phyloP scores from a whole-genome alignment of 1,284 basidiomycete species.

The Porogramme epimiltina region DNA sequence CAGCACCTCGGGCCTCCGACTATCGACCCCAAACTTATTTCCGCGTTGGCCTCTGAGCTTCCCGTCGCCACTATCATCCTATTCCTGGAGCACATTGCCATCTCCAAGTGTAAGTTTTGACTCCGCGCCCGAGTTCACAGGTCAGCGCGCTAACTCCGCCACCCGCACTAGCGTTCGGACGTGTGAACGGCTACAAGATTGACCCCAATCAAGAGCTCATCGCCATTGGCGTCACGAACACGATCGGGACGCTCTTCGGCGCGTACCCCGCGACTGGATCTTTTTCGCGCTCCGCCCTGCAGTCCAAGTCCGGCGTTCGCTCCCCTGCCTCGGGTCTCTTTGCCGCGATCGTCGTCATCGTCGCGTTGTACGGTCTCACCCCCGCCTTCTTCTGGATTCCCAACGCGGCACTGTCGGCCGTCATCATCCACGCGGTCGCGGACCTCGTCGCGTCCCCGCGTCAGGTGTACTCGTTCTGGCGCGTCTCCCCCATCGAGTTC shows the following conservation, averaged over 20 bases:
- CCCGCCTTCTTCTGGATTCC: constrained; percentile 89
- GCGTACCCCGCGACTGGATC: constrained; percentile 97
- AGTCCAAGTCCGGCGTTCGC: constrained; percentile 95
- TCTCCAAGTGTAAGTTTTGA: constrained; percentile 72
- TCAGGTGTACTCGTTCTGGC: constrained; percentile 90
- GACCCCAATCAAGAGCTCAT: constrained; percentile 96
- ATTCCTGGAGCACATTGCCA: constrained; percentile 95
- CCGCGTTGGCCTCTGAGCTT: constrained; percentile 73
- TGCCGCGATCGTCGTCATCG: constrained; percentile 86
- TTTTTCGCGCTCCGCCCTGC: constrained; percentile 94
- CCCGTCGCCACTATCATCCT: constrained; percentile 94
- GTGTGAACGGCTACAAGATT: constrained; percentile 96
- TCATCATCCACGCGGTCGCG: constrained; percentile 94
- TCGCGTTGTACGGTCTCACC: constrained; percentile 91
- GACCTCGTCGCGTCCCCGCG: constrained; percentile 88
- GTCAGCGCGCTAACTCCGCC: not conserved
- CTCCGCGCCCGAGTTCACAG: not conserved
- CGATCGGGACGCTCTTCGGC: constrained; percentile 80
- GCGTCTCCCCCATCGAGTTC: constrained; percentile 90
- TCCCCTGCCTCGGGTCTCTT: constrained; percentile 89
- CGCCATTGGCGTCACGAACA: constrained; percentile 95
- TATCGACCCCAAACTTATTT: constrained; percentile 64
- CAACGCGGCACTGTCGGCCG: constrained; percentile 78
- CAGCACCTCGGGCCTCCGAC: constrained; percentile 73
- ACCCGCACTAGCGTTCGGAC: constrained; percentile 76